Evolutionary conservation across 257 asterid genomes (phyloP), one percentile per base, ranked within the genome.

Genomic region (Knoxia roxburghii): DNA sequence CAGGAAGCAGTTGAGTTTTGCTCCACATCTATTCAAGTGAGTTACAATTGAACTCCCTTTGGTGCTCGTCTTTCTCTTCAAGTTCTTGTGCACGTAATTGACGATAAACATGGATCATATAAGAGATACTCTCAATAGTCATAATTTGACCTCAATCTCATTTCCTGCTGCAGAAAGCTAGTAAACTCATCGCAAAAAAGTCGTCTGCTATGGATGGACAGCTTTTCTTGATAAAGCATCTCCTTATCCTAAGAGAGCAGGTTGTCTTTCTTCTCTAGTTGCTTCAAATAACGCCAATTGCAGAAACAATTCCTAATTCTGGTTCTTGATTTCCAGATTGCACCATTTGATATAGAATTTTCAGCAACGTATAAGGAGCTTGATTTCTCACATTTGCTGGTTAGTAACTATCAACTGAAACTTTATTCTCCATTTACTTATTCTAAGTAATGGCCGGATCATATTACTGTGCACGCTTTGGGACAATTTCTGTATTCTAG

Each of bases 341-440:
- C 96, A 45, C 99, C 96, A 71, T 94, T 94, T 72, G 99, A 94
- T 67, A 90, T 94, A 11, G 99, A 90, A 80, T 94, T 94, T 81
- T 94, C 99, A 46, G 96, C 85, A 68, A 94, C 97, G 9, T 94
- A 94, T 81, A 94, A 90, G 85, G 99, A 94, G 85, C 99, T 94
- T 73, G 99, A 94, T 81, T 94, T 94, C 90, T 90, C 99, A 33
- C 96, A 94, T 87, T 77, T 94, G 83, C 83, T 94, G 99, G 99
- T 94, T 55, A 79, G 78, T 76, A 68, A 65, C 61, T 72, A 78
- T 68, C 39, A 54, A 12, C 62, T 30, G 37, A 56, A 52, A 71
- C 64, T 4, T 67, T 69, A 4, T 61, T 55, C 50, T 51, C 63
- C 72, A 51, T 60, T 18, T 35, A 10, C 35, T 12, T 27, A 35